These are phyloP conservation scores for Penicillium sp. DNA, from an alignment of 2,329 filamentous ascomycete genomes.

Conservation along the genomic window DNA sequence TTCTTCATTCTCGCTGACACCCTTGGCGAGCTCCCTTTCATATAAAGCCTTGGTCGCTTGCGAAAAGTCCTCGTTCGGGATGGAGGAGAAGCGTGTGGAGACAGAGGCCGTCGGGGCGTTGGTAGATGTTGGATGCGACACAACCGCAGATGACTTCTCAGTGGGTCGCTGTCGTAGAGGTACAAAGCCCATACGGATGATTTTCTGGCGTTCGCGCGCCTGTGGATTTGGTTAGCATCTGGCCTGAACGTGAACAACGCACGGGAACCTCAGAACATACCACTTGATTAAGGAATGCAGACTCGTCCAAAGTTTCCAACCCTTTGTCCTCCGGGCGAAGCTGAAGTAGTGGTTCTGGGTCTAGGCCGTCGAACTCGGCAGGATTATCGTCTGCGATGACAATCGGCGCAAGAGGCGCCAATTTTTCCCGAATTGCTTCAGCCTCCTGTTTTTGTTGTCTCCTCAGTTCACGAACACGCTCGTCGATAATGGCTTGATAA, in stretches of 20 bases:
- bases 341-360: constrained; percentile 67
- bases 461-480: constrained; percentile 64
- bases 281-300: constrained; percentile 57
- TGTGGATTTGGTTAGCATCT: constrained; percentile 25
- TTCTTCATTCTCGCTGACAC: constrained; percentile 90
- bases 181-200: constrained; percentile 66
- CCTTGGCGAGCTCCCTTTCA: constrained; percentile 87
- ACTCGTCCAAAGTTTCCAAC: constrained; percentile 58
- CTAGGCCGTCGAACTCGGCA: constrained; percentile 50
- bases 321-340: constrained; percentile 63
- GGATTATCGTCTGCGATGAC: constrained; percentile 24
- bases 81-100: constrained; percentile 67
- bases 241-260: not conserved
- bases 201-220: constrained; percentile 58
- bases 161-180: constrained; percentile 53
- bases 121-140: constrained; percentile 35
- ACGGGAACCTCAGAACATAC: constrained; percentile 35
- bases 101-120: constrained; percentile 52
- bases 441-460: constrained; percentile 69
- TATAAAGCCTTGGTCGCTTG: constrained; percentile 85
- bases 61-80: constrained; percentile 75
- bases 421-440: constrained; percentile 52
- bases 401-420: constrained; percentile 51
- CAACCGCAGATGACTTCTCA: constrained; percentile 35
- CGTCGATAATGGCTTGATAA: constrained; percentile 71